Base-by-base conservation (phyloP, 78 protist species). In the Pelomyxa schiedti region DNA sequence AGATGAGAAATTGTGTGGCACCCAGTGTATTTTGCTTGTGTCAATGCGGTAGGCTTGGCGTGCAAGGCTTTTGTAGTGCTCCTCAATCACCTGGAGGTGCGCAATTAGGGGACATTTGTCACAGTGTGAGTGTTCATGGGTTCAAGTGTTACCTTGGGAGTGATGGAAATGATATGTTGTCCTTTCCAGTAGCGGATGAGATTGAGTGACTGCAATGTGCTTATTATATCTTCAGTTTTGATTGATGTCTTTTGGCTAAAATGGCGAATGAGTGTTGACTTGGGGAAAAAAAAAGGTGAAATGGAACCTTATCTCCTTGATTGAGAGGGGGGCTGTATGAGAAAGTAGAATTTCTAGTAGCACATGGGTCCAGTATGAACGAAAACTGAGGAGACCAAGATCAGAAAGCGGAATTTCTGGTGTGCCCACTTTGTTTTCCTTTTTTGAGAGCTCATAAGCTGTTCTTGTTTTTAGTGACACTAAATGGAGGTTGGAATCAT, bases 351-450 rank as follows among this genome's bases (percentile, higher is more conserved):
- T 42, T 22, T 78, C 78, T 28, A 86, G 69, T 0, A 87, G 39
- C 26, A 71, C 88, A 1, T 53, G 68, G 8, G 86, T 37, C 97
- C 97, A 93, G 83, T 93, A 93, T 1, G 80, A 66, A n/a, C 88
- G 77, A 79, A 90, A 96, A 26, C 86, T 35, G 3, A 96, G 72
- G 8, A 77, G 58, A 24, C 99, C 99, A 1, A 97, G 82, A 53
- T 97, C 99, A 0, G 97, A 93, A 16, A 97, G 86, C 0, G 99
- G 99, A 36, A 87, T 84, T 78, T 97, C 99, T 0, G 99, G 99
- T 26, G 97, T 77, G 43, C 99, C 99, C 3, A 93, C 41, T 63
- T 88, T 86, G 24, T 36, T 35, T 66, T 96, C 98, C 16, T 75
- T 72, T 72, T 83, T 78, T 0, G 96, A 83, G 0, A 97, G 80